phyloP scores from a whole-genome alignment of 1,139 yeast species.

The Magnusiomyces tetraspermus region DNA sequence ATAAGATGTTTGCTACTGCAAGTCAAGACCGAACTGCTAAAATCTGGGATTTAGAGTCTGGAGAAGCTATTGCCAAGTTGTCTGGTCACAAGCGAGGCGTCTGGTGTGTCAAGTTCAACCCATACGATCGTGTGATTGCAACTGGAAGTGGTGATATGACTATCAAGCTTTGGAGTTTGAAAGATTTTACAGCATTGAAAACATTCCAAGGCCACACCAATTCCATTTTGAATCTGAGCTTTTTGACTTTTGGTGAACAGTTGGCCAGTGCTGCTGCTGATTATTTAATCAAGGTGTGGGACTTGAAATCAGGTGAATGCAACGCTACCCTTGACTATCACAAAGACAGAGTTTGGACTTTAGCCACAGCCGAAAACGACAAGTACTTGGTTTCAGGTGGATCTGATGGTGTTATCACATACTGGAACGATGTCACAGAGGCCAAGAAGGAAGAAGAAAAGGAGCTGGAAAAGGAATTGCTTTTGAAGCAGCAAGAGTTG shows the following conservation, averaged over 20 bases:
- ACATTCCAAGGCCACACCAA: constrained; percentile 94
- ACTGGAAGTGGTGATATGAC: constrained; percentile 91
- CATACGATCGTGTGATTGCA: constrained; percentile 58
- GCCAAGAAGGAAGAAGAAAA: constrained; percentile 43
- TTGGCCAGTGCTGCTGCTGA: constrained; percentile 86
- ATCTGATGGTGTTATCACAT: constrained; percentile 84
- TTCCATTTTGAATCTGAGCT: constrained; percentile 74
- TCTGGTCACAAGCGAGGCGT: constrained; percentile 90
- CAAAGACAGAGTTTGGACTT: constrained; percentile 90
- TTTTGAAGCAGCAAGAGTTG: constrained; percentile 83
- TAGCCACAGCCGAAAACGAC: constrained; percentile 55
- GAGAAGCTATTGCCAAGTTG: constrained; percentile 76
- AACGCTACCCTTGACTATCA: constrained; percentile 81
- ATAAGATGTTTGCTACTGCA: constrained; percentile 81
- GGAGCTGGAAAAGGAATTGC: constrained; percentile 35
- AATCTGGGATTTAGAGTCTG: constrained; percentile 72
- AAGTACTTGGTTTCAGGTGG: constrained; percentile 72
- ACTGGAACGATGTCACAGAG: constrained; percentile 84
- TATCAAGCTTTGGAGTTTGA: constrained; percentile 77
- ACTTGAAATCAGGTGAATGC: constrained; percentile 59
- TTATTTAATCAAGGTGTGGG: constrained; percentile 90
- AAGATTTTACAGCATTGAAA: constrained; percentile 61
- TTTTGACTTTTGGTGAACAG: constrained; percentile 58
- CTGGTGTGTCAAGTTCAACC: constrained; percentile 83
- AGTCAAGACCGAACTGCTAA: constrained; percentile 92